Conservation (phyloP, 2,329 filamentous ascomycete genomes). For the Tolypocladium amazonense region DNA sequence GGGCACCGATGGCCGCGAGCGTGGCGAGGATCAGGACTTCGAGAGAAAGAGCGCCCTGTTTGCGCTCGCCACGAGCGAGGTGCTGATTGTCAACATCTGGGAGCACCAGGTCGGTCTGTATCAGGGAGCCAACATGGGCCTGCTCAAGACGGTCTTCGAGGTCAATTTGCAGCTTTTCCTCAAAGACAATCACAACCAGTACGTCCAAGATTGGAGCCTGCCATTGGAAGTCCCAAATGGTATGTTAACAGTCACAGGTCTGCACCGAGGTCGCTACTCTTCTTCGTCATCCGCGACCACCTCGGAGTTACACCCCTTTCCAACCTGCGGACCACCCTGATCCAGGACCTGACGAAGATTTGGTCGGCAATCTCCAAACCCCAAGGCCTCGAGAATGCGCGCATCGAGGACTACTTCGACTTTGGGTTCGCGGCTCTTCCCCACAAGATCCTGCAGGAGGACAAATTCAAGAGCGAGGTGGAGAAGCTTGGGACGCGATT, state of each 20-base stretch:
- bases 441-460: constrained; percentile 92
- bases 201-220: constrained; percentile 22
- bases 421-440: constrained; percentile 93
- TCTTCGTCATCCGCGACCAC: constrained; percentile 98
- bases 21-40: constrained; percentile 97
- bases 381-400: constrained; percentile 72
- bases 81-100: constrained; percentile 98
- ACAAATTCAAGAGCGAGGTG: constrained; percentile 77
- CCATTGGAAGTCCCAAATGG: neutral
- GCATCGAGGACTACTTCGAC: constrained; percentile 96
- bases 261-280: constrained; percentile 80
- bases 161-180: constrained; percentile 96
- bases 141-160: constrained; percentile 97
- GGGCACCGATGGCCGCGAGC: constrained; percentile 89
- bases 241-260: constrained; percentile 41
- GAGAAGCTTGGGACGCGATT: constrained; percentile 73
- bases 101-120: constrained; percentile 97
- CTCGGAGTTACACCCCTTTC: constrained; percentile 81
- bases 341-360: constrained; percentile 84
- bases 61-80: constrained; percentile 92
- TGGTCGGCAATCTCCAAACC: constrained; percentile 93
- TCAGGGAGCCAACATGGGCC: constrained; percentile 96
- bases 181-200: constrained; percentile 71
- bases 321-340: constrained; percentile 81
- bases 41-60: constrained; percentile 97